phyloP scores from a whole-genome alignment of 441 rosid species.

The Gossypium schwendimanii region DNA sequence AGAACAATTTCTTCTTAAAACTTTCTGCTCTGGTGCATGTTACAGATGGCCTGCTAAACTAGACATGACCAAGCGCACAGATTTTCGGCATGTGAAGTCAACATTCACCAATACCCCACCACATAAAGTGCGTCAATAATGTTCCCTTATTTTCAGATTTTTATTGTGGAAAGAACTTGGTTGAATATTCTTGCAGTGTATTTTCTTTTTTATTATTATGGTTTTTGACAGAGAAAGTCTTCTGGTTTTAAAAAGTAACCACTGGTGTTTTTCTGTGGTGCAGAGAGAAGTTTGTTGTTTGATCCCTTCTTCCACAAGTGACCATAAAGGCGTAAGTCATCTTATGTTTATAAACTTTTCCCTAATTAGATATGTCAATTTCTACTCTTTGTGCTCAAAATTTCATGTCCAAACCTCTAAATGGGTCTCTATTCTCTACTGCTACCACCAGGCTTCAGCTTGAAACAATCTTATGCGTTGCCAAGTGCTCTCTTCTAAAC shows the following conservation, averaged over 20 bases:
- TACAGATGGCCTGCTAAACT: constrained; percentile 90
- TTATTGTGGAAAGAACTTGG: not conserved
- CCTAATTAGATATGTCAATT: not conserved
- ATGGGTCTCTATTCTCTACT: not conserved
- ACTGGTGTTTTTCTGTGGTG: constrained; percentile 20
- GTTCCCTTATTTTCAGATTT: not conserved
- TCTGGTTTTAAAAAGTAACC: not conserved
- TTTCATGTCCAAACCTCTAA: not conserved
- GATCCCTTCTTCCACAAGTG: constrained; percentile 56
- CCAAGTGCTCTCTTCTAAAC: not conserved
- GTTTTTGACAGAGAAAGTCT: not conserved
- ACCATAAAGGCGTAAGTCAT: constrained; percentile 75
- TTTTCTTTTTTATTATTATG: not conserved
- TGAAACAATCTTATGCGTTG: not conserved
- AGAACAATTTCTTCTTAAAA: not conserved
- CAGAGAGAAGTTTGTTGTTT: constrained; percentile 93
- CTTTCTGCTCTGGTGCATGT: constrained; percentile 18
- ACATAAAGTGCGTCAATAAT: constrained; percentile 54
- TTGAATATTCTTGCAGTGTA: not conserved
- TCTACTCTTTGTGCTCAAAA: not conserved
- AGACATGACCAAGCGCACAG: constrained; percentile 92
- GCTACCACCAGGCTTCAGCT: not conserved
- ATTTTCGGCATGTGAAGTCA: constrained; percentile 69
- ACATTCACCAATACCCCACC: constrained; percentile 69
- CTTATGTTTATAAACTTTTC: not conserved